Evolutionary conservation across 2,329 filamentous ascomycete species (phyloP).

Genomic region (Pseudogymnoascus sp.): DNA sequence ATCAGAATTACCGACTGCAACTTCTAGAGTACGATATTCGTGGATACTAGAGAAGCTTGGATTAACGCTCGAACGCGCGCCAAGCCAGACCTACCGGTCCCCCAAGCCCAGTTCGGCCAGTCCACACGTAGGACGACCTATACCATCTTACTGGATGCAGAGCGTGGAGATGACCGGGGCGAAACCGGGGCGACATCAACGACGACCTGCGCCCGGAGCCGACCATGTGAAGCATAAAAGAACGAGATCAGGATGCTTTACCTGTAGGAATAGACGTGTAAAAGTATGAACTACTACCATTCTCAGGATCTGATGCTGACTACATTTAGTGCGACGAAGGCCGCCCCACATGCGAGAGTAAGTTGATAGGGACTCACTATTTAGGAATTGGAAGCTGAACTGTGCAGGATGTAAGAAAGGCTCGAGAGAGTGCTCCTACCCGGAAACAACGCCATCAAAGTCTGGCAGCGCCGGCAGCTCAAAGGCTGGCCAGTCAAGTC

Average conservation of each 20-base stretch:
- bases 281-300: conserved; percentile 43
- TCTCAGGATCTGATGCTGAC: conserved; percentile 20
- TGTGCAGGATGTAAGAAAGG: conserved; percentile 77
- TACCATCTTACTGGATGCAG: conserved; percentile 14
- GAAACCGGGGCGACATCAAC: conserved; percentile 22
- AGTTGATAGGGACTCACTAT: conserved; percentile 22
- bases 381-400: conserved; percentile 21
- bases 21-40: not conserved
- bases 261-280: conserved; percentile 79
- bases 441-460: conserved; percentile 49
- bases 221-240: conserved; percentile 76
- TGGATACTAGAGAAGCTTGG: not conserved
- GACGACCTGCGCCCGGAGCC: conserved; percentile 21
- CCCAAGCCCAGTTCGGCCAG: not conserved
- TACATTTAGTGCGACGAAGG: conserved; percentile 74
- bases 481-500: conserved; percentile 25
- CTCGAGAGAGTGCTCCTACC: conserved; percentile 82
- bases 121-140: not conserved
- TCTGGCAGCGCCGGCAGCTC: conserved; percentile 13
- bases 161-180: conserved; percentile 22
- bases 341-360: conserved; percentile 76
- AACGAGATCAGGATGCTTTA: conserved; percentile 89
- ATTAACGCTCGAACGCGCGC: not conserved
- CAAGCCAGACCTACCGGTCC: not conserved
- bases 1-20: not conserved